These are phyloP conservation scores for Tubosaeta brunneosetosa DNA, from an alignment of 768 basidiomycete species.

Conservation along the genomic window DNA sequence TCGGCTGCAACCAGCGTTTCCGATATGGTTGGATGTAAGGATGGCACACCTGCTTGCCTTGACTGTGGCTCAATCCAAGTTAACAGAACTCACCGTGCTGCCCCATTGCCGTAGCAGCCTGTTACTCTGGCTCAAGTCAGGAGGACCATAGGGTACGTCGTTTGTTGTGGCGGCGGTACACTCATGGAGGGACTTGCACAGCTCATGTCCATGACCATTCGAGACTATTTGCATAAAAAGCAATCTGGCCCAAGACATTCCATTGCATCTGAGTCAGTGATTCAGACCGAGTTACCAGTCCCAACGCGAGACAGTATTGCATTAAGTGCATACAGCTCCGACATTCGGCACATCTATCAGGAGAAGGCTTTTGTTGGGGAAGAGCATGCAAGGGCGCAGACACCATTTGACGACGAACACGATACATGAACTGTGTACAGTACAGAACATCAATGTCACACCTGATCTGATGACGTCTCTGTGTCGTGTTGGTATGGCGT, in stretches of 20 bases:
- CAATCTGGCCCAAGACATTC: conserved; percentile 20
- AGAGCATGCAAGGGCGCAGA: conserved; percentile 32
- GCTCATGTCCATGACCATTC: conserved; percentile 61
- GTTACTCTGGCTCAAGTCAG: conserved; percentile 75
- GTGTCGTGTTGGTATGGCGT: conserved; percentile 26
- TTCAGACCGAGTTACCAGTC: conserved; percentile 28
- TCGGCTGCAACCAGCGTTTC: conserved; percentile 55
- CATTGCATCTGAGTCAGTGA: conserved; percentile 17
- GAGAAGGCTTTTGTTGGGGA: conserved; percentile 34
- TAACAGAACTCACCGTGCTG: conserved; percentile 74
- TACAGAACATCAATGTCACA: conserved; percentile 9
- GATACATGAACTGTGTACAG: conserved; percentile 27
- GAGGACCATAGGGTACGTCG: conserved; percentile 71
- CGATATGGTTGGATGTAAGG: conserved; percentile 75
- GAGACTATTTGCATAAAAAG: conserved; percentile 68
- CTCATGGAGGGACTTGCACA: conserved; percentile 23
- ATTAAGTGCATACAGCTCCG: conserved; percentile 24
- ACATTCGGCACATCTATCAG: conserved; percentile 25
- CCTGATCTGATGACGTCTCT: conserved; percentile 17
- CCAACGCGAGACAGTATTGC: conserved; percentile 28
- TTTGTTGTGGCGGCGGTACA: not conserved
- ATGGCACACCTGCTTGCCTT: not conserved
- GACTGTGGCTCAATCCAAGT: conserved; percentile 1
- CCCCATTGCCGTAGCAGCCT: conserved; percentile 73
- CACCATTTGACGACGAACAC: conserved; percentile 39